phyloP scores from a whole-genome alignment of 495 filamentous ascomycete species.

The Penicillium cinerascens region DNA sequence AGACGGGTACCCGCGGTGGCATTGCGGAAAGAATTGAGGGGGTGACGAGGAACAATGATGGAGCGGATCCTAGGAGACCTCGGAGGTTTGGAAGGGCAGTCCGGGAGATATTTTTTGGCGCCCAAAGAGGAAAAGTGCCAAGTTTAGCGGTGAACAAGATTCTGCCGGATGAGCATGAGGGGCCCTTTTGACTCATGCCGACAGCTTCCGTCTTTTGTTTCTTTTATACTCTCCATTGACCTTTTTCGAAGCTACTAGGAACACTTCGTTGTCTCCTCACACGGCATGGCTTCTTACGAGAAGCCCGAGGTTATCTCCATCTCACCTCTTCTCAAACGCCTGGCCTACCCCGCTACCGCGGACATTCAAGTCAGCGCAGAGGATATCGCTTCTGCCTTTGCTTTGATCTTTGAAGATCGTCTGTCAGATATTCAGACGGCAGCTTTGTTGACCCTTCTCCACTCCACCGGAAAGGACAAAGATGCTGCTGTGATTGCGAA shows the following conservation, averaged over 20 bases:
- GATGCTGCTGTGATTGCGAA: constrained; percentile 75
- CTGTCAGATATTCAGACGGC: constrained; percentile 80
- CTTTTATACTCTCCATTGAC: background rate
- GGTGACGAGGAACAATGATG: constrained; percentile 7
- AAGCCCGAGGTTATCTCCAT: constrained; percentile 60
- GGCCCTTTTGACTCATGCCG: constrained; percentile 13
- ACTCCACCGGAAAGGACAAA: constrained; percentile 78
- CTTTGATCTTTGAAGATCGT: constrained; percentile 81
- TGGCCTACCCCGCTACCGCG: constrained; percentile 63
- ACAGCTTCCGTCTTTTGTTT: background rate
- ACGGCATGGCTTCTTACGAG: constrained; percentile 19
- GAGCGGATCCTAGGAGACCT: constrained; percentile 18
- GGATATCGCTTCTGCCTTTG: constrained; percentile 83
- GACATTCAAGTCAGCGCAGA: constrained; percentile 59
- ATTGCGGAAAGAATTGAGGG: constrained; percentile 26
- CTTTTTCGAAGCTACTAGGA: background rate
- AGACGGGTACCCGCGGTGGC: constrained; percentile 46
- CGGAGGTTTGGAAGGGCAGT: constrained; percentile 16
- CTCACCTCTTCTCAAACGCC: constrained; percentile 71
- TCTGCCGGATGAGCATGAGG: constrained; percentile 22
- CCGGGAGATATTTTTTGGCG: constrained; percentile 28
- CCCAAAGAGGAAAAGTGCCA: constrained; percentile 15
- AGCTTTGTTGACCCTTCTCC: constrained; percentile 79
- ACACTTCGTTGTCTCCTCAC: background rate
- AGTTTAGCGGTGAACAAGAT: constrained; percentile 7